Evolutionary conservation across 2,329 filamentous ascomycete species (phyloP), one percentile per base, ranked within the genome.

Genomic region (Colletotrichum tabaci): DNA sequence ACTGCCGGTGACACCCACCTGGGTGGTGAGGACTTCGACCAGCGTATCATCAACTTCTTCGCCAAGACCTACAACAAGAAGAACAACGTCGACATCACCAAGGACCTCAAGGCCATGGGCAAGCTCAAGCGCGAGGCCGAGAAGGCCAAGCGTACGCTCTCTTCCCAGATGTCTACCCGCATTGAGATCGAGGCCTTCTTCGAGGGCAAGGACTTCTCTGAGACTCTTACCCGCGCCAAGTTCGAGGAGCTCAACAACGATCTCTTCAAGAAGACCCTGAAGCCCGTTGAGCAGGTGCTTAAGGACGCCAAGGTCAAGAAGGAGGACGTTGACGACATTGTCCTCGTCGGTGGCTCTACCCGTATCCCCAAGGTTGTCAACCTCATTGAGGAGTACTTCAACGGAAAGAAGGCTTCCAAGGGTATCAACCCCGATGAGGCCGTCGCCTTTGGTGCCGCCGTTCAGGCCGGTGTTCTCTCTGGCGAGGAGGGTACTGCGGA

Each of bases 61-160:
- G 92, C 93, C 88, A 98, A 98, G 93, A 88, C 90, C 79, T 98
- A 97, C 92, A 98, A 98, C 92, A 98, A 98, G 93, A 96, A 98
- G 90, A 90, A 98, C 89, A 87, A 85, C 78, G 94, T 97, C 77
- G 95, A 99, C 78, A 90, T 98, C 82, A 93, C 92, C 86, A 97
- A 97, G 89, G 95, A 98, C 82, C 87, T 92, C 76, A 98, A 98
- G 93, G 93, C 96, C 77, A 98, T 98, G 95, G 94, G 95, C 87
- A 99, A 98, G 89, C 91, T 99, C 79, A 98, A 98, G 94, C 95
- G 96, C 79, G 96, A 98, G 86, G 96, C 96, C 78, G 96, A 99
- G 86, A 98, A 98, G 92, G 96, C 96, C 86, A 99, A 99, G 93
- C 94, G 96, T 81, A 97, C 95, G 78, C 92, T 99, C 68, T 98